Conservation (phyloP, 148 eudicot species). For the Euryodendron excelsum region DNA sequence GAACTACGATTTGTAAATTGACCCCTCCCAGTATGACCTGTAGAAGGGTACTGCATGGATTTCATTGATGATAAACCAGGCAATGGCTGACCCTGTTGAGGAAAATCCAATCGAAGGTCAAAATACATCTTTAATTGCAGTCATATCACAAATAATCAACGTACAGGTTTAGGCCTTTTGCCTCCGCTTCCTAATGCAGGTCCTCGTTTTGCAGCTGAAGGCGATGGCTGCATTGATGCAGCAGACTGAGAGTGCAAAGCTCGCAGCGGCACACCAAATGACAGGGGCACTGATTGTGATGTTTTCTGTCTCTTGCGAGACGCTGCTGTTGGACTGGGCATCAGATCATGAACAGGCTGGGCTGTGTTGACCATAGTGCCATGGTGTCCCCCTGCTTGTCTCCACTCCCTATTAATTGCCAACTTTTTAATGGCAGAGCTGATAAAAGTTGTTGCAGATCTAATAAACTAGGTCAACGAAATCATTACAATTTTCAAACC, state of each 20-base stretch:
- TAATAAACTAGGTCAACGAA: neutral
- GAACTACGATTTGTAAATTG: slow-evolving; percentile 42
- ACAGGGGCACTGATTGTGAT: slow-evolving; percentile 40
- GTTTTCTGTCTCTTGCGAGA: slow-evolving; percentile 79
- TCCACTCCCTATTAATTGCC: slow-evolving; percentile 68
- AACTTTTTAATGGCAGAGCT: slow-evolving; percentile 11
- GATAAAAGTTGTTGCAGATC: neutral
- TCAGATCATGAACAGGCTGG: slow-evolving; percentile 56
- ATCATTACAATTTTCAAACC: slow-evolving; percentile 31
- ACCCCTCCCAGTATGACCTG: slow-evolving; percentile 31
- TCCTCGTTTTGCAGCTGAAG: slow-evolving; percentile 44
- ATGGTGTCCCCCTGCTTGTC: slow-evolving; percentile 63
- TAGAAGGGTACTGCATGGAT: too few species aligned
- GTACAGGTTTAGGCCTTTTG: slow-evolving; percentile 55
- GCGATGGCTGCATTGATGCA: slow-evolving; percentile 41
- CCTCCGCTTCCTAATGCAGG: slow-evolving; percentile 49
- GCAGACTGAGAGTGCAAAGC: slow-evolving; percentile 41
- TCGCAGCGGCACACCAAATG: slow-evolving; percentile 41
- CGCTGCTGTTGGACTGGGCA: slow-evolving; percentile 63
- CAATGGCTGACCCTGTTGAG: slow-evolving; percentile 33
- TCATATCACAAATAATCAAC: slow-evolving; percentile 21
- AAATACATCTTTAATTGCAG: neutral
- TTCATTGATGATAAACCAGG: slow-evolving; percentile 24
- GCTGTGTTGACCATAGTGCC: slow-evolving; percentile 31
- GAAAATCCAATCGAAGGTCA: slow-evolving; percentile 3